Evolutionary conservation across 495 filamentous ascomycete genomes (phyloP).

Genomic region (Neurospora sp.): DNA sequence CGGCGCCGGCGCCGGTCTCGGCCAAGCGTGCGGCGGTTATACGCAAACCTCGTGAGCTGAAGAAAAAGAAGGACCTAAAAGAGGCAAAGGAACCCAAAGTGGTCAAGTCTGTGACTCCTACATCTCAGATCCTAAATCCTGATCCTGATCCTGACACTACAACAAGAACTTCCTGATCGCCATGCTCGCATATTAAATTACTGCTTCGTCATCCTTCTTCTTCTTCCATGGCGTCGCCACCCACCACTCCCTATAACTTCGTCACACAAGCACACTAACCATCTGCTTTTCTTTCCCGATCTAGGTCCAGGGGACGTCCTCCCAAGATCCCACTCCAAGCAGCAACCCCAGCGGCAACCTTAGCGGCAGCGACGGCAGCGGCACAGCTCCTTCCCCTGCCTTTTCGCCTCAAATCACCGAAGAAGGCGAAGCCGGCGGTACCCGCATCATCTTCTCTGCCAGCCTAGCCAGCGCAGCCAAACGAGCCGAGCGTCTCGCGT

Average conservation of each 20-base stretch:
- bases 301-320: neutral
- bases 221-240: slow-evolving; percentile 13
- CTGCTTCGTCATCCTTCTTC: slow-evolving; percentile 10
- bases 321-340: neutral
- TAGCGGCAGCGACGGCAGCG: neutral
- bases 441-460: slow-evolving; percentile 60
- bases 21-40: slow-evolving; percentile 13
- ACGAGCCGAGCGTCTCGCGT: slow-evolving; percentile 53
- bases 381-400: neutral
- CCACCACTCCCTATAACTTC: slow-evolving; percentile 9
- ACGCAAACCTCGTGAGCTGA: slow-evolving; percentile 7
- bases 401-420: neutral
- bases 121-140: slow-evolving; percentile 11
- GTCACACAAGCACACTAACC: no score
- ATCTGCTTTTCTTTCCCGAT: neutral
- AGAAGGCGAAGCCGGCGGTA: neutral
- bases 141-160: slow-evolving; percentile 19
- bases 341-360: neutral
- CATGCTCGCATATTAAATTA: slow-evolving; percentile 18
- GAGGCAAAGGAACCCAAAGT: neutral
- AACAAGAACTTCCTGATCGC: slow-evolving; percentile 1
- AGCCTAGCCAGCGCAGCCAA: slow-evolving; percentile 56
- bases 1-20: slow-evolving; percentile 12
- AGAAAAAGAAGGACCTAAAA: slow-evolving; percentile 9
- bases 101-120: slow-evolving; percentile 23